A percentile compares a stretch with the other conserved stretches of the same genome.
These are phyloP conservation scores for Chaetomidium leptoderma DNA, from an alignment of 495 filamentous ascomycete species.

Conservation along the genomic window DNA sequence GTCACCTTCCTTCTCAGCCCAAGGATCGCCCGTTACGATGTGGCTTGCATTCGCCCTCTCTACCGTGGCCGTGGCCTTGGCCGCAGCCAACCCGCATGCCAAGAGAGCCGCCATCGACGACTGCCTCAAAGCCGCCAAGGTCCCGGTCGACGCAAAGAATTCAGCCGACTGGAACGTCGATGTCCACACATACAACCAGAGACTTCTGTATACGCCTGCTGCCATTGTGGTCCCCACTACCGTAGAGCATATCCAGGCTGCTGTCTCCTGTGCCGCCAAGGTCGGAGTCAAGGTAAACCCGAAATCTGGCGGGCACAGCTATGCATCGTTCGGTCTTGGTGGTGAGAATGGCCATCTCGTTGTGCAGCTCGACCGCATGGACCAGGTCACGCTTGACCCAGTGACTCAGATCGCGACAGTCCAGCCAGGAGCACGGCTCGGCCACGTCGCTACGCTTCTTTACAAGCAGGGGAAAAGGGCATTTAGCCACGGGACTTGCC, in stretches of 20 bases:
- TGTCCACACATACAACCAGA: conserved; percentile 38
- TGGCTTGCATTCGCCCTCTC: not conserved
- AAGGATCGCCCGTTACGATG: not conserved
- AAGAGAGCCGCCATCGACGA: conserved; percentile 36
- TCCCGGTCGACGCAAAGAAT: conserved; percentile 31
- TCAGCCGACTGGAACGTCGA: conserved; percentile 40
- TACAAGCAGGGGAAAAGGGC: conserved; percentile 40
- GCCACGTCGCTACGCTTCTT: conserved; percentile 38
- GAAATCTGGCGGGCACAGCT: conserved; percentile 47
- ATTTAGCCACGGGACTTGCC: conserved; percentile 46
- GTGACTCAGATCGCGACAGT: conserved; percentile 40
- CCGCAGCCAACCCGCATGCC: conserved; percentile 19
- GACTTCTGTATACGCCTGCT: not conserved
- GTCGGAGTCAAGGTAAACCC: conserved; percentile 41
- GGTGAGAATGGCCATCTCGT: conserved; percentile 47
- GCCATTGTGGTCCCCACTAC: conserved; percentile 42
- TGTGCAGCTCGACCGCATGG: conserved; percentile 43
- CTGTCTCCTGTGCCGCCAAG: conserved; percentile 41
- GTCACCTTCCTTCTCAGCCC: not conserved
- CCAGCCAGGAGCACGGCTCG: conserved; percentile 38
- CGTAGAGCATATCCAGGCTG: conserved; percentile 38
- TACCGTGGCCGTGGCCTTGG: conserved; percentile 11
- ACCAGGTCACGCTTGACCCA: conserved; percentile 38
- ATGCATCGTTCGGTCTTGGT: conserved; percentile 44
- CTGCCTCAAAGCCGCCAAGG: conserved; percentile 36